Conservation (phyloP, 2,329 filamentous ascomycete species). For the Claviceps sp. region DNA sequence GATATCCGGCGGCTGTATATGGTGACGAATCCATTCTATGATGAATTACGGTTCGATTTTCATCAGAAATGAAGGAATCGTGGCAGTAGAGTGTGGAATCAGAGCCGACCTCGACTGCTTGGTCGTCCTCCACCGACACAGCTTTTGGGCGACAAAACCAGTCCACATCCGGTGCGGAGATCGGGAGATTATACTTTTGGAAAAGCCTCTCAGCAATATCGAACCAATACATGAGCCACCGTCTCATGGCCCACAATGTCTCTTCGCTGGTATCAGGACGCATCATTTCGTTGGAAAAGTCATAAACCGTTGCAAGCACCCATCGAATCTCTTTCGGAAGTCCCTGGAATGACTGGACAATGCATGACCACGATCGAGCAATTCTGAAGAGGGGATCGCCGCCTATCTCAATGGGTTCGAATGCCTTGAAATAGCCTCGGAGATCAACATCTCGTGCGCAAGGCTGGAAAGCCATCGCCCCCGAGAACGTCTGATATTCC, state of each 20-base stretch:
- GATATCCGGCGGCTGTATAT: not conserved
- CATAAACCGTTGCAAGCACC: conserved; percentile 18
- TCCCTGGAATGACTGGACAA: conserved; percentile 9
- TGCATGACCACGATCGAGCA: conserved; percentile 20
- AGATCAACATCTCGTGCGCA: conserved; percentile 13
- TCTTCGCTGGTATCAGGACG: conserved; percentile 7
- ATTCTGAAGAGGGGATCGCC: conserved; percentile 14
- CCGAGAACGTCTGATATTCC: conserved; percentile 15
- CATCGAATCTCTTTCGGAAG: conserved; percentile 19
- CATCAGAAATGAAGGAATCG: conserved; percentile 1
- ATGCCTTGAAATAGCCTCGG: conserved; percentile 10
- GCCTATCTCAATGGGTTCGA: conserved; percentile 11
- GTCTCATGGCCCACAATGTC: conserved; percentile 12
- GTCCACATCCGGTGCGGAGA: conserved; percentile 11
- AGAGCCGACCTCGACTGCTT: not conserved
- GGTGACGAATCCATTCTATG: not conserved
- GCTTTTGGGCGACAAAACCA: conserved; percentile 14
- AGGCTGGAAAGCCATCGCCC: conserved; percentile 16
- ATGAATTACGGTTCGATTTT: conserved; percentile 1
- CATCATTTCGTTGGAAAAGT: conserved; percentile 18
- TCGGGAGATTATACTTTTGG: conserved; percentile 5
- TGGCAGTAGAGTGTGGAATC: not conserved
- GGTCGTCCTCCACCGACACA: not conserved
- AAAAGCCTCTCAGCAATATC: conserved; percentile 14
- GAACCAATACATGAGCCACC: conserved; percentile 19